Conservation (phyloP, 805 yeast species). For the Metschnikowia anglica region DNA sequence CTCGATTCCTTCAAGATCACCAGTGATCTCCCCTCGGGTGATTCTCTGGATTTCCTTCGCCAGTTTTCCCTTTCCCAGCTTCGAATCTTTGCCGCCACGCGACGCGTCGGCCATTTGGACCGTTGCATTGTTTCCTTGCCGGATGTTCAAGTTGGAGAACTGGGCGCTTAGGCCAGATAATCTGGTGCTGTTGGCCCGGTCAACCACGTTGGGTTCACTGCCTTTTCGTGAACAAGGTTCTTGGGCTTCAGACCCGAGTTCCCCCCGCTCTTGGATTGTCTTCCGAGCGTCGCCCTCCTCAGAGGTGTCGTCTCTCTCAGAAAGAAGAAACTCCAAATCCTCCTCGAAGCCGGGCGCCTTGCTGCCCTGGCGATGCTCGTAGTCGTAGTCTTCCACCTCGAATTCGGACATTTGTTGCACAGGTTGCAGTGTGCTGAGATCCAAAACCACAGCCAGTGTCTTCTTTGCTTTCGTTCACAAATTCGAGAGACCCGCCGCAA, state of each 20-base stretch:
- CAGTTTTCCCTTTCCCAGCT: neutral
- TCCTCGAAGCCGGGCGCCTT: conserved; percentile 25
- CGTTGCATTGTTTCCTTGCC: neutral
- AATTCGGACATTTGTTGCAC: conserved; percentile 9
- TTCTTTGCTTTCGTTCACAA: conserved; percentile 3
- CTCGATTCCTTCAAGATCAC: conserved; percentile 27
- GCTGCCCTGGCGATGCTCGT: conserved; percentile 17
- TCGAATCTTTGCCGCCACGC: neutral
- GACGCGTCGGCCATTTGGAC: neutral
- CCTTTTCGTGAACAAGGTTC: neutral
- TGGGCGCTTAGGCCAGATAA: neutral
- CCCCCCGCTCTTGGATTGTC: neutral
- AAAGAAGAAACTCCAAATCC: conserved; percentile 32
- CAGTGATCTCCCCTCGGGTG: conserved; percentile 26
- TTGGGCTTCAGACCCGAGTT: neutral
- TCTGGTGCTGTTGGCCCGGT: neutral
- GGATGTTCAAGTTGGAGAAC: neutral
- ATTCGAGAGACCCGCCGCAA: too few relatives aligned
- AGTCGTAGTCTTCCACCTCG: conserved; percentile 22
- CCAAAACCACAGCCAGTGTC: conserved; percentile 3
- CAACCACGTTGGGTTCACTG: neutral
- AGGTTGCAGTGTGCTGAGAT: conserved; percentile 5
- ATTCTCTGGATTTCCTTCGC: conserved; percentile 11
- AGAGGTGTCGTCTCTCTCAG: conserved; percentile 5
- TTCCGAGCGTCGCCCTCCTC: conserved; percentile 1